Conservation (phyloP, 306 rosid genomes). For the Prunus davidiana region DNA sequence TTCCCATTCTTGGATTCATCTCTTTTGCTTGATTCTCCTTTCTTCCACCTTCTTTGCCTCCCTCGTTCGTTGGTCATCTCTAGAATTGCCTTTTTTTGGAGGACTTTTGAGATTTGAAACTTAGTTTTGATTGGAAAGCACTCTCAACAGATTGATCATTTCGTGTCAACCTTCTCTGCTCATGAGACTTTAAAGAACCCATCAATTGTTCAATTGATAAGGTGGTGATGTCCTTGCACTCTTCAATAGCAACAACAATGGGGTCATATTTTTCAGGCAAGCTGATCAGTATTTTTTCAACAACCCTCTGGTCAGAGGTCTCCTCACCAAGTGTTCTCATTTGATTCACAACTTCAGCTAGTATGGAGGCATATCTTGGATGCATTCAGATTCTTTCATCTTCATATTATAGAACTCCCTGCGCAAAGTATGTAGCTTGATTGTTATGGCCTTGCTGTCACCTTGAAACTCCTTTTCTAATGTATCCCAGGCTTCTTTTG, state of each 20-base stretch:
- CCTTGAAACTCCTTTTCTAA: no score
- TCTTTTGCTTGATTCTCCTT: not conserved
- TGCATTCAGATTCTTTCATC: no score
- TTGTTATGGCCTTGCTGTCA: no score
- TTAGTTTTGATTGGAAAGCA: not conserved
- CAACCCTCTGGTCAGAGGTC: not conserved
- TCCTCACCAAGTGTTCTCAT: not conserved
- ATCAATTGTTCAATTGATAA: not conserved
- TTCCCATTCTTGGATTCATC: not conserved
- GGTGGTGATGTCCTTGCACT: not conserved
- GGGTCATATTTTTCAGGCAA: not conserved
- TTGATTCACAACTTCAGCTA: no score
- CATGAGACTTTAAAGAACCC: slow-evolving; percentile 1
- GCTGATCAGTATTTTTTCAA: not conserved
- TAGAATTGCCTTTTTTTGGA: no score
- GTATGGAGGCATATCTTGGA: no score
- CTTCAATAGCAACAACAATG: not conserved
- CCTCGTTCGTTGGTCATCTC: not conserved
- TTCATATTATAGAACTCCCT: no score
- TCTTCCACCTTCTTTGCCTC: not conserved
- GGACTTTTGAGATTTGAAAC: no score
- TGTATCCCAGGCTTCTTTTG: not conserved
- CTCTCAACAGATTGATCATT: not conserved
- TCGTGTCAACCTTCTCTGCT: not conserved
- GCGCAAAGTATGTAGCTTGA: no score